A percentile compares a stretch with the other conserved stretches of the same genome.
These are phyloP conservation scores for Fusarium lateritium DNA, from an alignment of 2,329 filamentous ascomycete genomes.

Conservation along the genomic window DNA sequence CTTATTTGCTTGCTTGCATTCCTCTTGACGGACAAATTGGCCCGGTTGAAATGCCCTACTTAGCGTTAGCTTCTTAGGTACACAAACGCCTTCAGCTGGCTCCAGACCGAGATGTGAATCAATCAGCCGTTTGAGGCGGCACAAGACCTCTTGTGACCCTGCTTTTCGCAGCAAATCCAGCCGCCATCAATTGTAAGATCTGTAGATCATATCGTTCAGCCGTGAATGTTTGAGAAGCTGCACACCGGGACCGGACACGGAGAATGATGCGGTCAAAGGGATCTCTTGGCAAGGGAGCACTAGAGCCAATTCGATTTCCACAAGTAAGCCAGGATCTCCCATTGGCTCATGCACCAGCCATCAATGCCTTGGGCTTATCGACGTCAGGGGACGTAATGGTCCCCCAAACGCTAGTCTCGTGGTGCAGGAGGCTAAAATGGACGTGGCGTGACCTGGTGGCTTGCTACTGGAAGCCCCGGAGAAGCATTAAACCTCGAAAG, in stretches of 20 bases:
- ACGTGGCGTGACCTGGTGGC: background rate
- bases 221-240: background rate
- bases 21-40: background rate
- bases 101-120: background rate
- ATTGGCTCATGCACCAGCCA: background rate
- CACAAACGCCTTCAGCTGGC: background rate
- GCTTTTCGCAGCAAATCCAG: too few species aligned
- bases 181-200: too few species aligned
- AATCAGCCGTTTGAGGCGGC: too few species aligned
- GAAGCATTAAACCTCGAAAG: background rate
- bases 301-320: background rate
- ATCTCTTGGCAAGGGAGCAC: background rate
- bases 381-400: conserved; percentile 2
- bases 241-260: background rate
- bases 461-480: background rate
- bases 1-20: background rate
- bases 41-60: background rate
- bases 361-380: background rate
- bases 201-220: too few species aligned
- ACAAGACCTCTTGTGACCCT: too few species aligned
- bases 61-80: background rate
- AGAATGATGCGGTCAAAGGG: background rate
- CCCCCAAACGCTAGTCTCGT: background rate
- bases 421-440: conserved; percentile 2
- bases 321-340: background rate